A percentile compares a stretch with the other conserved stretches of the same genome.
Evolutionary conservation across 176 grass and related monocot species (phyloP).

Genomic region (Poa pratensis): DNA sequence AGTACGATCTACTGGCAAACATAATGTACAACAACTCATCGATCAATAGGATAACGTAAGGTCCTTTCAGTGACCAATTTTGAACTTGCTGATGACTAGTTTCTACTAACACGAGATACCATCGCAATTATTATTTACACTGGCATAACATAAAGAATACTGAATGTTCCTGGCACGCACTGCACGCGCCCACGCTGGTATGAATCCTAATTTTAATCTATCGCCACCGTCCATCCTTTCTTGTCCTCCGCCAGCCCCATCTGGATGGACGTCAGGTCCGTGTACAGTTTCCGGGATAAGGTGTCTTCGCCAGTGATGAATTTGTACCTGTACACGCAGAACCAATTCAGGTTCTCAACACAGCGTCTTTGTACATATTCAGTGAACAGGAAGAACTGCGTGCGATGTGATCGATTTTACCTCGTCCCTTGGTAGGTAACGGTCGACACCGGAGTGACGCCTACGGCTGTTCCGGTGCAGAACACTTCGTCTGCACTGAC

Average conservation of each 20-base stretch:
- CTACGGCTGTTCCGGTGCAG: slow-evolving; percentile 94
- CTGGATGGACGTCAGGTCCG: slow-evolving; percentile 68
- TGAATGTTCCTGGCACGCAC: background rate
- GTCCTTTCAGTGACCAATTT: background rate
- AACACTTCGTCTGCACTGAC: slow-evolving; percentile 81
- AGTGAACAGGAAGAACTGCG: background rate
- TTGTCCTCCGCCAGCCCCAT: slow-evolving; percentile 77
- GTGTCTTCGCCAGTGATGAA: slow-evolving; percentile 71
- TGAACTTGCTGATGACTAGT: background rate
- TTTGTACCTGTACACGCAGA: slow-evolving; percentile 51
- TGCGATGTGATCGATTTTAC: slow-evolving; percentile 26
- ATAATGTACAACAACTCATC: background rate
- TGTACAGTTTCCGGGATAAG: slow-evolving; percentile 64
- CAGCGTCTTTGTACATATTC: background rate
- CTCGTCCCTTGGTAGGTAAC: slow-evolving; percentile 66
- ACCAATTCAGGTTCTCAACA: background rate
- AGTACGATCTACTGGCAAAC: too few species aligned
- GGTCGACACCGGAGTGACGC: slow-evolving; percentile 67
- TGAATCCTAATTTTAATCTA: slow-evolving; percentile 43
- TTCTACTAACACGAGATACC: background rate
- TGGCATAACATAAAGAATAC: background rate
- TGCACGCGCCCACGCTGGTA: background rate
- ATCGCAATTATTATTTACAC: slow-evolving; percentile 6
- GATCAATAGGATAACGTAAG: background rate
- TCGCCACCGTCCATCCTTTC: slow-evolving; percentile 70